Base-by-base conservation (phyloP, 331 rosid genomes). In the Arachis monticola region DNA sequence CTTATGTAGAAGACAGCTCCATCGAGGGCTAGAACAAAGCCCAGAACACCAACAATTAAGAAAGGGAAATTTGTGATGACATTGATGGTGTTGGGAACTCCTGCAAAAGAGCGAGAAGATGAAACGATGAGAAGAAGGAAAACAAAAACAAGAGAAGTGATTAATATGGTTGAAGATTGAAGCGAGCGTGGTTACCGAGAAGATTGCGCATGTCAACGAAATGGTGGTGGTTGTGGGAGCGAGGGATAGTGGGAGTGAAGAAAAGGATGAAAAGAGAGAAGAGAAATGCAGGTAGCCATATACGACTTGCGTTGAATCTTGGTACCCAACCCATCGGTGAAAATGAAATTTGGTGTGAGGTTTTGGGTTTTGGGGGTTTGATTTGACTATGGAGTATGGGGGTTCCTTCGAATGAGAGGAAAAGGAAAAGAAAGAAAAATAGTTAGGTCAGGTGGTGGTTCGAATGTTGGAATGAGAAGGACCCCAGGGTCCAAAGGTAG, bases 121-220 rank as follows among this genome's bases (percentile, higher is more conserved):
- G 47, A n/a, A 81, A 79, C 47, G 32, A 44, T 10, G 2, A 77
- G 40, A 66, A 69, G 22, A 40, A 30, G 6, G 50, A 71, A 17
- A 50, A 27, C 13, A 27, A 27, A 27, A 50, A 11, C 70, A 10
- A 74, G 61, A 8, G 41, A 38, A 38, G 41, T 9, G 1, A 48
- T 48, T 10, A 48, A 48, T 9, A 8, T 10, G 53, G 5, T 45
- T 45, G 10, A 6, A 45, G 10, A 48, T 10, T 48, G 12, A 48
- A 12, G 53, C 10, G 57, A 17, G 74, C 6, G 70, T 41, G 70
- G 76, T 75, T 80, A 89, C 95, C 95, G 22, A 85, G 69, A 72
- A 89, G 83, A 80, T 89, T 89, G 62, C 95, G 92, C 92, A 83
- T 75, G 83, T 89, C 95, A 55, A 79, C 86, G 11, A 82, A 87